These are phyloP conservation scores for Scleroderma bovista DNA, from an alignment of 768 basidiomycete species.

Conservation along the genomic window DNA sequence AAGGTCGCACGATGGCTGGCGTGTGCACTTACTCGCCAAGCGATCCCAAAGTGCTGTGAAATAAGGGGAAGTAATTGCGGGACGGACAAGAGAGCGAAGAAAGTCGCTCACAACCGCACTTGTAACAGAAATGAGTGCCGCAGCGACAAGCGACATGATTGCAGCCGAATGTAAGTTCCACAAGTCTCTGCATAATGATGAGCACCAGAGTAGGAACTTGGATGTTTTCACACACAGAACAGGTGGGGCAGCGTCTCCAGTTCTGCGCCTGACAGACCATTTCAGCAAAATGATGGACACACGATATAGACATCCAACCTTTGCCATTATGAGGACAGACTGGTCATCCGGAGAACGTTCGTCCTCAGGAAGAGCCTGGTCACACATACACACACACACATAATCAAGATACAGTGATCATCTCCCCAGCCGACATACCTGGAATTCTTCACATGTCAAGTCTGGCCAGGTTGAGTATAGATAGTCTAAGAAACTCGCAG, in stretches of 20 bases:
- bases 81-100: background rate
- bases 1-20: conserved; percentile 30
- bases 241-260: conserved; percentile 38
- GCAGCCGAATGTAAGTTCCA: conserved; percentile 30
- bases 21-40: conserved; percentile 20
- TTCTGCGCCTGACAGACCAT: conserved; percentile 24
- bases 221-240: background rate
- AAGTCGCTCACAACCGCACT: conserved; percentile 31
- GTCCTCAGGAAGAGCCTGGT: conserved; percentile 31
- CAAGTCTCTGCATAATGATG: conserved; percentile 15
- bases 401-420: conserved; percentile 1
- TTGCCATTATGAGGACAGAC: conserved; percentile 28
- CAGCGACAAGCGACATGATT: conserved; percentile 39
- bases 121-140: conserved; percentile 38
- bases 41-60: conserved; percentile 5
- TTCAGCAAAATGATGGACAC: background rate
- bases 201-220: background rate
- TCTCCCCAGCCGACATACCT: conserved; percentile 6
- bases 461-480: conserved; percentile 8
- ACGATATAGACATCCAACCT: conserved; percentile 15
- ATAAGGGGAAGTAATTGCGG: background rate
- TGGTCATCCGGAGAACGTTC: conserved; percentile 37
- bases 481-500: background rate
- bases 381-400: background rate
- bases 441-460: conserved; percentile 29